Base-by-base conservation (phyloP, 108 stramenopile species). In the Bacterosira constricta region DNA sequence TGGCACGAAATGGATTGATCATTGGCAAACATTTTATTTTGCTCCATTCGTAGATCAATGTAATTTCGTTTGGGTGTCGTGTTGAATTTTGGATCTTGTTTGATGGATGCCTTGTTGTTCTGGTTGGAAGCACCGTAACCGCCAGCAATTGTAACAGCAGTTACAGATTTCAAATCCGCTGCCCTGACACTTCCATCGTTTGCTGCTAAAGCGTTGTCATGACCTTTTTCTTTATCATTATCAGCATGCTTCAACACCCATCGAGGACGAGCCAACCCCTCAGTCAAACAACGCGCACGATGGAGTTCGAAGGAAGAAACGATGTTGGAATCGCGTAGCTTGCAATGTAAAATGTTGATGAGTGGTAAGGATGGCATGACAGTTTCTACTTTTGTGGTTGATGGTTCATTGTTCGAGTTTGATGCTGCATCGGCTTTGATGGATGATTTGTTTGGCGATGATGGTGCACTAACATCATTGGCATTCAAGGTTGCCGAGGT, bases 21-120 rank as follows among this genome's bases (percentile, higher is more conserved):
- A 44, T 78, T 37, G 23, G 69, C 77, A 38, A 78, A 78, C 38
- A 41, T 39, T 65, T 45, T 51, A 45, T 70, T 78, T 60, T 78
- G 77, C 51, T 70, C 42, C 31, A 66, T 60, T 59, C 77, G 54
- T 38, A 78, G 59, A 50, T 70, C 69, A 20, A 70, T 44, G 30
- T 78, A 71, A 49, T 41, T 78, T 42, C 68, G 60, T 41, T 37
- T 21, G 4, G 77, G 77, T 49, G 51, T 50, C 13, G 34, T 30
- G 46, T 69, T 69, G 35, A 23, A 20, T 58, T 26, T 30, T 6
- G 53, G 26, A 18, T 23, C 29, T 27, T 23, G 10, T 6, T 10
- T 7, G 4, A 35, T 49, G 12, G 20, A n/a, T 12, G 26, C 44
- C 3, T 31, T 23, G 44, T 62, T 42, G 15, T 42, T 38, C 6